phyloP scores from a whole-genome alignment of 805 yeast genomes.

The Wickerhamiella cacticola region DNA sequence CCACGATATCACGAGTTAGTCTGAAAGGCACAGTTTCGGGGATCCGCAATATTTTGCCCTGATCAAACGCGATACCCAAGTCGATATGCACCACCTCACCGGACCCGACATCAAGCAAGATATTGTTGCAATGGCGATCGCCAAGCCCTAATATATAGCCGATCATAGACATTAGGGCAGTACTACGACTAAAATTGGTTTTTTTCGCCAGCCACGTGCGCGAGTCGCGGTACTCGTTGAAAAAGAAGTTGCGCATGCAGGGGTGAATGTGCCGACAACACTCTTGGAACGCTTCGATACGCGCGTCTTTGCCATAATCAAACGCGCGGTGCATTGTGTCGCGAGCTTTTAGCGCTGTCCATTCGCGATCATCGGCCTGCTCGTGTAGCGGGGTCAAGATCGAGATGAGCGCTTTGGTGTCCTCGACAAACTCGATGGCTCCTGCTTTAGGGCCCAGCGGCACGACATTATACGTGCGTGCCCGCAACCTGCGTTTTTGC shows the following conservation, averaged over 20 bases:
- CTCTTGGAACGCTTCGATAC: constrained; percentile 31
- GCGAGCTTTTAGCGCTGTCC: constrained; percentile 49
- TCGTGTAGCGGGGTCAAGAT: constrained; percentile 54
- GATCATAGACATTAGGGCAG: constrained; percentile 74
- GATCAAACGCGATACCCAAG: constrained; percentile 92
- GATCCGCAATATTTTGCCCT: constrained; percentile 66
- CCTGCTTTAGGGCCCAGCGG: constrained; percentile 86
- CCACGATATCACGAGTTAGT: constrained; percentile 77
- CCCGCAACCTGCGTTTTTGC: constrained; percentile 42
- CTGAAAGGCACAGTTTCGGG: constrained; percentile 95
- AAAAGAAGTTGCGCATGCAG: constrained; percentile 56
- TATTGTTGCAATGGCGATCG: constrained; percentile 87
- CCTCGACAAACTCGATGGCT: constrained; percentile 74
- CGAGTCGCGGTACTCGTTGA: constrained; percentile 51
- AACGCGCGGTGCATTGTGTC: constrained; percentile 30
- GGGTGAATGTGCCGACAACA: constrained; percentile 49
- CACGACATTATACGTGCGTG: constrained; percentile 78
- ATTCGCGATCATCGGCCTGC: constrained; percentile 30
- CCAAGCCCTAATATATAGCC: constrained; percentile 88
- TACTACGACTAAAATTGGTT: constrained; percentile 55
- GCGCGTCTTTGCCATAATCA: constrained; percentile 30
- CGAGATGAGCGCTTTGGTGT: constrained; percentile 61
- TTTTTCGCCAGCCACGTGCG: constrained; percentile 63
- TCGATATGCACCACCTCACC: constrained; percentile 97
- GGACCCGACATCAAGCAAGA: constrained; percentile 60